phyloP scores from a whole-genome alignment of 179 eudicot genomes.

The Beta lomatogona region DNA sequence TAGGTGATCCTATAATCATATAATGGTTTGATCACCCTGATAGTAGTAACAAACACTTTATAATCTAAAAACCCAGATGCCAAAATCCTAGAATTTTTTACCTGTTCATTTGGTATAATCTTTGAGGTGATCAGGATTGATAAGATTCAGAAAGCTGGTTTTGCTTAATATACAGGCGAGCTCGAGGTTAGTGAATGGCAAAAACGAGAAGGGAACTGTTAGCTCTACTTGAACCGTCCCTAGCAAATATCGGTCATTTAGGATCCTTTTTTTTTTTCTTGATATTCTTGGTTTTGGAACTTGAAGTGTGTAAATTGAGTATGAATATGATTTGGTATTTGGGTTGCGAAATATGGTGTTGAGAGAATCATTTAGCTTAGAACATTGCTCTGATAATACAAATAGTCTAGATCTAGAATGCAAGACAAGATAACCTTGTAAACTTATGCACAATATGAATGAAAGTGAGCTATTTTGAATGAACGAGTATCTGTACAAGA shows the following conservation, averaged over 20 bases:
- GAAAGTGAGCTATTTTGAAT: too few species aligned
- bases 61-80: constrained; percentile 14
- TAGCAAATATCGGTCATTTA: constrained; percentile 30
- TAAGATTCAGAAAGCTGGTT: not conserved
- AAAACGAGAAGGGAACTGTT: constrained; percentile 30
- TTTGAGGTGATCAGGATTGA: not conserved
- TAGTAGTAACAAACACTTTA: not conserved
- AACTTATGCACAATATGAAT: constrained; percentile 43
- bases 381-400: constrained; percentile 18
- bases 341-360: constrained; percentile 25
- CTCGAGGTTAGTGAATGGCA: constrained; percentile 19
- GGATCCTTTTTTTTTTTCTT: constrained; percentile 16
- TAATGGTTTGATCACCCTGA: not conserved
- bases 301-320: constrained; percentile 42
- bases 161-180: constrained; percentile 31
- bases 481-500: constrained; percentile 57
- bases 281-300: constrained; percentile 41
- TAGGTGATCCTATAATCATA: constrained; percentile 26
- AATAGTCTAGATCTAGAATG: constrained; percentile 34
- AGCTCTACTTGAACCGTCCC: constrained; percentile 23
- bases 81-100: not conserved
- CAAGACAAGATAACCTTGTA: constrained; percentile 67
- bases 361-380: not conserved
- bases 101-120: not conserved
- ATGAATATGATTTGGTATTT: constrained; percentile 42